Base-by-base conservation (phyloP, 495 filamentous ascomycete species). In the Lineolata rhizophorae region DNA sequence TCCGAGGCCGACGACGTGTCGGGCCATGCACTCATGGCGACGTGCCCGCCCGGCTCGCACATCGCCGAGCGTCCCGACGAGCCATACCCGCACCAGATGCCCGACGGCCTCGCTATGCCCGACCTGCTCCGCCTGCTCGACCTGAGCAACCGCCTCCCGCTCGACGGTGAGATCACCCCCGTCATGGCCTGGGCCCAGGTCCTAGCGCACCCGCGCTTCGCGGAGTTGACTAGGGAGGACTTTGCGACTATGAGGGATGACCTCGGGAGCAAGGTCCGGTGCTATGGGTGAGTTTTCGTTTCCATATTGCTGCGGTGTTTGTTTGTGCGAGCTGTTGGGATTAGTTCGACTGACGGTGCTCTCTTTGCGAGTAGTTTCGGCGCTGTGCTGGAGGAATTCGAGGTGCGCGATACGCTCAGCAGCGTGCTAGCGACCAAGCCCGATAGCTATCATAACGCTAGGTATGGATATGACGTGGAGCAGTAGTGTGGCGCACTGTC, bases 111-210 rank as follows among this genome's bases (percentile, higher is more conserved):
- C 15, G 69, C 64, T 25, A 75, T 71, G 43, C 62, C 61, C 22
- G 78, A 90, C 43, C 62, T 95, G 25, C 49, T 67, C 20, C 83
- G 76, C 28, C 60, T 95, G 25, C 65, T 93, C 31, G 75, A 91
- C 48, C 61, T 91, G 32, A 90, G 82, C 55, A 66, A 70, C 43
- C 65, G 76, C 41, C 62, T 95, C 4, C 72, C 85, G 35, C 67
- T 90, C 0, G 82, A 91, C 37, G 79, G 80, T 16, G 87, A 97
- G 53, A 76, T 97, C 48, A 93, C 85, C n/a, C 87, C 87, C 0
- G 75, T 94, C 34, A 87, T 87, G 81, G 84, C 84, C 1, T 84
- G 85, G 64, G 73, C 80, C 37, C 72, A 72, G 51, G 62, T 97
- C 18, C 61, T 78, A 29, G 61, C 59, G 29, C 71, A 94, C 50